phyloP scores from a whole-genome alignment of 2,329 filamentous ascomycete species.

The Claviceps quebecensis region DNA sequence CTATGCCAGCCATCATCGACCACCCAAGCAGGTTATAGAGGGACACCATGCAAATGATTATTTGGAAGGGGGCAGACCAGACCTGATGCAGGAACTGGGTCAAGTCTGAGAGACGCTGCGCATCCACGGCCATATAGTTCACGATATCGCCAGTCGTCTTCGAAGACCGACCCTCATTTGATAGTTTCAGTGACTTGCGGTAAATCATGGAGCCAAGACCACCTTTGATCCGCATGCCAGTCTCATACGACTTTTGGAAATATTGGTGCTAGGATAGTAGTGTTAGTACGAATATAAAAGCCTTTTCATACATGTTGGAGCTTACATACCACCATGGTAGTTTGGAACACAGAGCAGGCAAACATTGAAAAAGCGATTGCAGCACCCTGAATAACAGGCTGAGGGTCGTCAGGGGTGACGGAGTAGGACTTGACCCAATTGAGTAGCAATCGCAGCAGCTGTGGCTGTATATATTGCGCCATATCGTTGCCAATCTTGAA shows the following conservation, averaged over 20 bases:
- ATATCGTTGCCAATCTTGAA: constrained; percentile 86
- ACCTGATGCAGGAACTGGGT: constrained; percentile 91
- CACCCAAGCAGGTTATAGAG: constrained; percentile 88
- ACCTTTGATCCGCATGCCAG: constrained; percentile 92
- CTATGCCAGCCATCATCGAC: constrained; percentile 92
- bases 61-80: constrained; percentile 96
- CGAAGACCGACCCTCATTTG: constrained; percentile 76
- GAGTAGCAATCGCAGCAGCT: constrained; percentile 75
- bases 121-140: constrained; percentile 98
- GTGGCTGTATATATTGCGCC: constrained; percentile 79
- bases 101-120: constrained; percentile 85
- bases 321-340: constrained; percentile 52
- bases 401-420: constrained; percentile 37
- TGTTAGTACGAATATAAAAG: not conserved
- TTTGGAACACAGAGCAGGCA: constrained; percentile 70
- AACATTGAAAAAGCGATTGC: constrained; percentile 92
- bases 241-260: constrained; percentile 88
- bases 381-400: constrained; percentile 72
- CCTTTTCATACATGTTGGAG: not conserved
- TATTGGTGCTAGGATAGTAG: constrained; percentile 57
- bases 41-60: constrained; percentile 86
- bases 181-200: constrained; percentile 75
- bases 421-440: constrained; percentile 67
- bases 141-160: constrained; percentile 97
- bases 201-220: constrained; percentile 85